Evolutionary conservation across 495 filamentous ascomycete species (phyloP).

Genomic region (Xylaria nigripes): DNA sequence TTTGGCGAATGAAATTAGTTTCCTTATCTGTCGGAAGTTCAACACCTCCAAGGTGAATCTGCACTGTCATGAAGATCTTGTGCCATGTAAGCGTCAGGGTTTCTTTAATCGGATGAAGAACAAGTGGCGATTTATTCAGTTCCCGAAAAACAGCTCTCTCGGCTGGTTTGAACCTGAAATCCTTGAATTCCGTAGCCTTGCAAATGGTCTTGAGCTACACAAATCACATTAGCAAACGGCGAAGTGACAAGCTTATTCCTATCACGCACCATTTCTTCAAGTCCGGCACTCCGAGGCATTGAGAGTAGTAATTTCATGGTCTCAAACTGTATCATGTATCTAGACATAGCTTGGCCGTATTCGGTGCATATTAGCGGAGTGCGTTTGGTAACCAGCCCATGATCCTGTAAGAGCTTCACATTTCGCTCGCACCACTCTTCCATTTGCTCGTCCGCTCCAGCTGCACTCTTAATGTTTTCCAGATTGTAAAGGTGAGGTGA

Average conservation of each 20-base stretch:
- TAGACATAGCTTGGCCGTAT: constrained; percentile 85
- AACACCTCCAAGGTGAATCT: constrained; percentile 66
- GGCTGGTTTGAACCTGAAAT: constrained; percentile 58
- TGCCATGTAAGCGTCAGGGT: constrained; percentile 61
- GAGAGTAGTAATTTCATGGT: constrained; percentile 74
- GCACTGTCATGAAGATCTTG: constrained; percentile 82
- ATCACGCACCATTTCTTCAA: constrained; percentile 63
- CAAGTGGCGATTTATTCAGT: constrained; percentile 63
- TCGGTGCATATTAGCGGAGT: constrained; percentile 56
- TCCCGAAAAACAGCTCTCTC: constrained; percentile 76
- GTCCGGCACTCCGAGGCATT: constrained; percentile 50
- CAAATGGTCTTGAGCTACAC: constrained; percentile 54
- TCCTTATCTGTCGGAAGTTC: constrained; percentile 61
- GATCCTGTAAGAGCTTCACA: constrained; percentile 58
- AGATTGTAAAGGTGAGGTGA: constrained; percentile 78
- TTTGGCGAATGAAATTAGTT: constrained; percentile 49
- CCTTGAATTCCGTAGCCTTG: constrained; percentile 58
- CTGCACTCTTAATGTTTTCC: constrained; percentile 22
- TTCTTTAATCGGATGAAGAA: constrained; percentile 77
- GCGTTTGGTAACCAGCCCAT: constrained; percentile 47
- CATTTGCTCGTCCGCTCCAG: constrained; percentile 59
- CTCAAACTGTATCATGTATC: constrained; percentile 82
- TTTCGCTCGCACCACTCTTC: constrained; percentile 76
- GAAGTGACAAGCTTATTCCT: neutral
- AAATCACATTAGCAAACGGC: constrained; percentile 27